Percentiles rank a stretch among this genome's conserved stretches.
Evolutionary conservation across 2,329 filamentous ascomycete genomes (phyloP).

Genomic region (Colletotrichum tropicale): DNA sequence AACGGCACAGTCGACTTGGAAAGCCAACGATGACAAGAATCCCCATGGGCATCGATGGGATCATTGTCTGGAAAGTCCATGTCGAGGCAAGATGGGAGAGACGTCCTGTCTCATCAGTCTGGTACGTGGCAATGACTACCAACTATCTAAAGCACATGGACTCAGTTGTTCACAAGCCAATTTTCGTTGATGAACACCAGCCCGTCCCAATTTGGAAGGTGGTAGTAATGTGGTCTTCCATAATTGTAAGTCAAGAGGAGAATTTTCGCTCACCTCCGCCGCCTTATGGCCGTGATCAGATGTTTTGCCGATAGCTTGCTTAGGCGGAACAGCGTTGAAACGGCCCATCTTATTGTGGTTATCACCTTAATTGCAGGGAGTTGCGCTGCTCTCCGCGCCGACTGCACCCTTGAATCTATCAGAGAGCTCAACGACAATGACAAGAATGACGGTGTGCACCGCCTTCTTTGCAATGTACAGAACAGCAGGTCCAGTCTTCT

Average conservation of each 20-base stretch:
- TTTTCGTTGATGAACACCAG: too few relatives aligned
- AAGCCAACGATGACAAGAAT: background rate
- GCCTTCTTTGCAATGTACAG: background rate
- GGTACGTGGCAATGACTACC: too few relatives aligned
- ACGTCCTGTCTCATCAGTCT: background rate
- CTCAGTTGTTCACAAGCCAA: too few relatives aligned
- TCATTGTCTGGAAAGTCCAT: background rate
- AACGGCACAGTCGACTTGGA: background rate
- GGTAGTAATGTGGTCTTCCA: background rate
- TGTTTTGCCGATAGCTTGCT: background rate
- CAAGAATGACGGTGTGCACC: background rate
- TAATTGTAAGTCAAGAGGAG: background rate
- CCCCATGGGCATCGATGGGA: background rate
- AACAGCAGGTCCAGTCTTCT: background rate
- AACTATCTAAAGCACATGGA: too few relatives aligned
- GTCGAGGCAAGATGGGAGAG: background rate
- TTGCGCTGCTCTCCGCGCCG: background rate
- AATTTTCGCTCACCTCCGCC: background rate
- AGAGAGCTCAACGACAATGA: background rate
- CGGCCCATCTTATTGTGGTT: background rate
- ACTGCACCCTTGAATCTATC: background rate
- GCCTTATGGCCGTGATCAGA: background rate
- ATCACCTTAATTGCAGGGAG: background rate
- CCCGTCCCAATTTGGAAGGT: too few relatives aligned
- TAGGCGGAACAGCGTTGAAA: background rate